These are phyloP conservation scores for Apophysomyces trapeziformis DNA, from an alignment of 371 early-diverging fungal genomes.

Conservation along the genomic window DNA sequence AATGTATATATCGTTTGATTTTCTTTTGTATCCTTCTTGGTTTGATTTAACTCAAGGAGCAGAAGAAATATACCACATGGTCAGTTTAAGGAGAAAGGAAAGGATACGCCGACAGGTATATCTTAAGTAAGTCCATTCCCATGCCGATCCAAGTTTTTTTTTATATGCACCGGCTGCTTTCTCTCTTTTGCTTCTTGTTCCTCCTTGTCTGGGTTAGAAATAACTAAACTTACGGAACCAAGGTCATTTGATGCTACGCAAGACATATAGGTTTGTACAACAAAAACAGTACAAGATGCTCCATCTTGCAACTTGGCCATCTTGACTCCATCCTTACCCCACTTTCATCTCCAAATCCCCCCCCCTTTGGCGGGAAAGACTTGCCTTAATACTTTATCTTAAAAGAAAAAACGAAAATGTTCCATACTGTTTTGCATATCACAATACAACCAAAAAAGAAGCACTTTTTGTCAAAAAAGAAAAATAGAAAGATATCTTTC, in stretches of 20 bases:
- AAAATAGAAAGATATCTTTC: neutral
- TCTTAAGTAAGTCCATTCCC: neutral
- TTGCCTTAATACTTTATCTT: no score
- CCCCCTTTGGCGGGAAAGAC: neutral
- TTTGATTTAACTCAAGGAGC: neutral
- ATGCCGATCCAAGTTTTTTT: constrained; percentile 11
- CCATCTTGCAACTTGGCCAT: neutral
- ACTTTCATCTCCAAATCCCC: neutral
- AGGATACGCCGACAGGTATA: constrained; percentile 1
- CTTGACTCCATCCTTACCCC: no score
- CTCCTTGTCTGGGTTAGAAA: constrained; percentile 2
- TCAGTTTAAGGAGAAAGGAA: constrained; percentile 4
- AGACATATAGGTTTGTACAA: constrained; percentile 6
- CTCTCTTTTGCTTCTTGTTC: neutral
- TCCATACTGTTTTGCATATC: no score
- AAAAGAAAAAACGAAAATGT: no score
- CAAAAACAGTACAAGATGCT: neutral
- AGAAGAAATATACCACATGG: constrained; percentile 7
- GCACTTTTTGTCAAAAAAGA: no score
- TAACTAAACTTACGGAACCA: neutral
- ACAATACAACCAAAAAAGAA: no score
- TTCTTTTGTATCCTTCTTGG: neutral
- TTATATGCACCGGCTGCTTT: neutral
- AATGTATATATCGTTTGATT: constrained; percentile 1
- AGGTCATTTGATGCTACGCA: constrained; percentile 9